Evolutionary conservation across 768 basidiomycete genomes (phyloP), one percentile per base, ranked within the genome.

Genomic region (Guyanaporus albipodus): DNA sequence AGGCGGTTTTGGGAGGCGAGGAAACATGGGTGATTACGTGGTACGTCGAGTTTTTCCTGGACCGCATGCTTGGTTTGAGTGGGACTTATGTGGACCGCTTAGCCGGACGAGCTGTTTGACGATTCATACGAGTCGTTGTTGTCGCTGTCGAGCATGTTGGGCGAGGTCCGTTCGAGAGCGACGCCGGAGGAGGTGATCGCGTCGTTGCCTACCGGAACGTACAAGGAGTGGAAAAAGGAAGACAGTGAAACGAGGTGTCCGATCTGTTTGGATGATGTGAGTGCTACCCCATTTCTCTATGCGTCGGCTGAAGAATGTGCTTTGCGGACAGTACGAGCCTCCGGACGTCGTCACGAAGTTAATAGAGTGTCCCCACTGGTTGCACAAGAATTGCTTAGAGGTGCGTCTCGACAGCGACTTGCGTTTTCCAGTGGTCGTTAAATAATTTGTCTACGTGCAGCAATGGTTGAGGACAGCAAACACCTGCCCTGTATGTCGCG

Each of bases 401-500:
- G 87, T 87, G 42, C n/a, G 77, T 38, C 5, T 21, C 23, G 42
- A 49, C 32, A 17, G 4, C 10, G 11, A 23, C 15, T 22, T 15
- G 6, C 33, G 28, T 45, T 31, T 6, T 18, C 42, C 19, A 35
- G 9, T 24, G 28, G 12, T 46, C n/a, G 15, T 36, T 21, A 47
- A 39, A 53, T 50, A 31, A 40, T 21, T 38, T 46, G 24, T 32
- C 11, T 4, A 9, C 42, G 28, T 54, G 11, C 49, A 89, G 84
- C 82, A 88, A 85, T 91, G 89, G 89, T 74, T 91, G 19, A 77
- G 77, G 52, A 74, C 77, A 4, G 86, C 87, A 5, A 80, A 73
- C 41, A 89, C 87, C 0, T 91, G 89, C 53, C 89, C 88, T 12
- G 85, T 91, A 2, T 91, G 88, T 63, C 83, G 88, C 33, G 78